Percentiles rank a stretch among this genome's conserved stretches.
Conservation (phyloP, 306 rosid species). For the Prunus salicina region DNA sequence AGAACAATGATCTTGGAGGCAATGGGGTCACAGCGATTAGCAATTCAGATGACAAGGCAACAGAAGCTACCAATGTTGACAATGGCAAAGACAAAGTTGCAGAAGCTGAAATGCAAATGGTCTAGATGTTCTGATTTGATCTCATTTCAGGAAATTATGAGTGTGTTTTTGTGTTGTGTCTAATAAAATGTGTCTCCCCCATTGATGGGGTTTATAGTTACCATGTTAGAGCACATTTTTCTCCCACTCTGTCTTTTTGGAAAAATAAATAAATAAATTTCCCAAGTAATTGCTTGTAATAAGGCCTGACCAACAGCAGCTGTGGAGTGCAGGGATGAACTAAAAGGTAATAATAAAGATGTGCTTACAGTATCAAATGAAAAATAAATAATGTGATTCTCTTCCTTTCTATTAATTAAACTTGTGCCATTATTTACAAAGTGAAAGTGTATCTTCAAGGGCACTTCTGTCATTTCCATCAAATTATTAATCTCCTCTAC, state of each 20-base stretch:
- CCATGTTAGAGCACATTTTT: not conserved
- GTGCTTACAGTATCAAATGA: too few species aligned
- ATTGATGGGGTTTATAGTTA: not conserved
- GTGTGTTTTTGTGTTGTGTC: too few species aligned
- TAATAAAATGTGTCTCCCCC: not conserved
- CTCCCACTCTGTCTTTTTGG: not conserved
- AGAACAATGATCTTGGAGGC: constrained; percentile 9
- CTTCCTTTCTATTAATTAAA: too few species aligned
- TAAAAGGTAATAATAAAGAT: not conserved
- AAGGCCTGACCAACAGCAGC: not conserved
- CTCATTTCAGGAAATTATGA: not conserved
- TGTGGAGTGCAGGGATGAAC: not conserved
- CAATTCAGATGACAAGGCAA: constrained; percentile 12
- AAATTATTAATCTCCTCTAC: not conserved
- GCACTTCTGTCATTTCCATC: too few species aligned
- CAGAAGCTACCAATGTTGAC: not conserved
- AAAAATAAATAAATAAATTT: too few species aligned
- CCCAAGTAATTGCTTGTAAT: too few species aligned
- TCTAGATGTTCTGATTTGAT: constrained; percentile 18
- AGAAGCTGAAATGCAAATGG: constrained; percentile 2
- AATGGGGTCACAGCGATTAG: not conserved
- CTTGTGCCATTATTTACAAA: too few species aligned
- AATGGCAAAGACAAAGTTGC: constrained; percentile 28
- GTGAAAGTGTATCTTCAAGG: too few species aligned
- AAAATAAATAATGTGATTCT: not conserved